Evolutionary conservation across 2,329 filamentous ascomycete species (phyloP), one percentile per base, ranked within the genome.

Genomic region (Zalaria obscura): DNA sequence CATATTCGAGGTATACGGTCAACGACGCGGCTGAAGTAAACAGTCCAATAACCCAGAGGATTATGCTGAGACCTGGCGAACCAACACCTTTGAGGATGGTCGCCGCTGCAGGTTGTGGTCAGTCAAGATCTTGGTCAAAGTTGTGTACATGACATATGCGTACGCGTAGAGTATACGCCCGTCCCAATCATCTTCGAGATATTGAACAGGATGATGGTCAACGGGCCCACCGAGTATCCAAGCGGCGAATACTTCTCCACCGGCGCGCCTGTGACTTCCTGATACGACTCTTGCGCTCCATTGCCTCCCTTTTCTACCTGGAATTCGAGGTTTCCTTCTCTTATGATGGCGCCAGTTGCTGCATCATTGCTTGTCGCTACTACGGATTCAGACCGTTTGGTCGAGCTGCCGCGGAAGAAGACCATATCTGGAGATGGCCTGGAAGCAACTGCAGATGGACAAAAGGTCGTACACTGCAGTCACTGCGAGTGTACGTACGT

Each of bases 81-180:
- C 78, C 78, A 0, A 75, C 73, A 1, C 69, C 69, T 1, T 50
- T 61, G 2, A 82, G 62, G n/a, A 83, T 74, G 0, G 65, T 66
- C 0, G 70, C 69, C 10, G 76, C 73, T 78, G 42, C 7, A 18
- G 8, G 18, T 18, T 18, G 18, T 18, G 18, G 18, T 18, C 18
- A 18, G 18, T 18, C 18, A 18, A 18, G 18, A 18, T 18, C 18
- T 18, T 18, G 18, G 18, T 18, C 18, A 18, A 18, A 18, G 18
- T 18, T 42, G 25, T 31, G 27, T 18, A 18, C 28, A 25, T 25
- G 18, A 25, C 3, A 6, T 44, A 4, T 6, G 63, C 73, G 50
- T 51, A 78, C 75, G 76, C 0, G 76, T 80, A 0, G 75, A 79
- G 43, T 75, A 78, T n/a, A 78, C 69, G 37, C 75, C 75, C 3